Evolutionary conservation across 257 asterid genomes (phyloP).

Genomic region (Scutellaria minor): DNA sequence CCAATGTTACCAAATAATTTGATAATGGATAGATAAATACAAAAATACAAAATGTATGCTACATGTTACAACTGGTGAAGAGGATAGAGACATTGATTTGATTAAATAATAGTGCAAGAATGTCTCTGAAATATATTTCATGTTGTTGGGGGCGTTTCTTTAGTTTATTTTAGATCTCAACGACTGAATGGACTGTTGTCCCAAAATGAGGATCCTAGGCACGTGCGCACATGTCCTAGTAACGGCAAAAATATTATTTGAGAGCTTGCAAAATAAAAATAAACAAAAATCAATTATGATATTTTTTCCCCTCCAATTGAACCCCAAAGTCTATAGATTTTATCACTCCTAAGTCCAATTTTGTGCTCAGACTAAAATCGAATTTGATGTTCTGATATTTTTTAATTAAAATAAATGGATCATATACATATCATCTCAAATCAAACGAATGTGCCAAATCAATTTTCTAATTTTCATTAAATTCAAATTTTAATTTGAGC

Average conservation of each 20-base stretch:
- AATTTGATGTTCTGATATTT: too few species aligned
- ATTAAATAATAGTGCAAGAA: conserved; percentile 40
- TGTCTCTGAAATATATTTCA: conserved; percentile 43
- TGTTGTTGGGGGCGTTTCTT: background rate
- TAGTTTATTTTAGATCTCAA: conserved; percentile 19
- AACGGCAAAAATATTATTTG: conserved; percentile 28
- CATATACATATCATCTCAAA: too few species aligned
- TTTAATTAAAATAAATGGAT: too few species aligned
- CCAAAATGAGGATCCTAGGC: conserved; percentile 43
- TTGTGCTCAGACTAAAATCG: too few species aligned
- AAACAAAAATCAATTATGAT: too few species aligned
- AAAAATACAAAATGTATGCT: background rate
- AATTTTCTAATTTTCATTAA: too few species aligned
- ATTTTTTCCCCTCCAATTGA: too few species aligned
- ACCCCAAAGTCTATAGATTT: too few species aligned
- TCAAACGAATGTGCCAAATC: too few species aligned
- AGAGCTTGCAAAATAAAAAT: background rate
- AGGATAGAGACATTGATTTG: conserved; percentile 40
- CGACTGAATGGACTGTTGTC: conserved; percentile 11
- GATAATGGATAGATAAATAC: background rate
- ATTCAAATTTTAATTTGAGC: too few species aligned
- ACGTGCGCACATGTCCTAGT: conserved; percentile 55
- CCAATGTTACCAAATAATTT: conserved; percentile 34
- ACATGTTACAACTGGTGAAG: conserved; percentile 24
- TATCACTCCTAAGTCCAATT: too few species aligned